Evolutionary conservation across 2,329 filamentous ascomycete genomes (phyloP), one percentile per base, ranked within the genome.

Genomic region (Hypoxylon sp.): DNA sequence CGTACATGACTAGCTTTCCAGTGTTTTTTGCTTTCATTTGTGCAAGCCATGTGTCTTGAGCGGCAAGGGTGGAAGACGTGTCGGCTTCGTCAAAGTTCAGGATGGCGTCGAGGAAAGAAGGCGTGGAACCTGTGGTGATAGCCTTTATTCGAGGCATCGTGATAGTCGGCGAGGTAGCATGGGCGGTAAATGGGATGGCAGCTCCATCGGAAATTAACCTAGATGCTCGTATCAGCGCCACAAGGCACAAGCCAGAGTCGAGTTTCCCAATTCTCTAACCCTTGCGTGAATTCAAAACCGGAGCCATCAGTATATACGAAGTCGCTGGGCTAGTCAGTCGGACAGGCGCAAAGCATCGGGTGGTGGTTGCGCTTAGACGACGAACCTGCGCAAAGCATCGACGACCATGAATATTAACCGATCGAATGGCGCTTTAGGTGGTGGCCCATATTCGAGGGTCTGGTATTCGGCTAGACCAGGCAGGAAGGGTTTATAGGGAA

Each of bases 101-200:
- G 69, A 99, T 97, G 14, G 98, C 92, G 79, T 99, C 96, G 67
- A 98, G 89, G 80, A 99, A 99, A 1, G 95, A 98, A 2, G 96
- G 96, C n/a, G 97, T 96, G 1, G 95, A 98, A 68, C 96, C 96
- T 1, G 96, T 98, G 0, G 96, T 99, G 71, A 99, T 94, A 54
- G 96, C 94, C 82, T 99, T 99, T 76, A 99, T 90, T 69, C 95
- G 91, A 46, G 96, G 96, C 96, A 99, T 98, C 17, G 96, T 99
- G 69, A 99, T 95, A 6, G 96, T 99, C 1, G 96, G 96, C 57
- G 97, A 94, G n/a, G 93, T 92, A 17, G 96, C 96, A 86, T 97
- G 92, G 35, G 95, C 95, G 33, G 96, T 99, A 79, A 97, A 99
- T 2, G 96, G 96, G 40, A 98, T 85, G 6, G 96, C 97, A 65